Base-by-base conservation (phyloP, 1,284 basidiomycete genomes). In the Marasmius fiardii region DNA sequence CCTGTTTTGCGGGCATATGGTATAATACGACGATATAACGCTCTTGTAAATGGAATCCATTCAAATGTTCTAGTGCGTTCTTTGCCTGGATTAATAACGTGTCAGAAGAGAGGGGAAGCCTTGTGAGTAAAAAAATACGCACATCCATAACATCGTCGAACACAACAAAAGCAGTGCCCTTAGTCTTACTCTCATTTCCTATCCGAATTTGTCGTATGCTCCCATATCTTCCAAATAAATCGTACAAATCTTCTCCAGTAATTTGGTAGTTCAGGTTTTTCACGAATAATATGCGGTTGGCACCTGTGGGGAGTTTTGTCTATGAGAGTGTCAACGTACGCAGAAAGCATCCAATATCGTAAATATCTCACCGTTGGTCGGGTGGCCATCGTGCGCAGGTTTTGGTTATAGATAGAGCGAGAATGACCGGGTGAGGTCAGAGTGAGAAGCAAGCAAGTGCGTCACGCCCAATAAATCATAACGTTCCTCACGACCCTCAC, bases 31-130 rank as follows among this genome's bases (percentile, higher is more conserved):
- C 93, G 56, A 99, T 96, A 73, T 99, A 99, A 33, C 97, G 87
- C 72, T 98, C 96, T 76, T 97, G 94, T 60, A 99, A 74, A 75
- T 99, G 96, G 77, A 99, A 99, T 39, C 96, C 97, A 66, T 99
- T 99, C 67, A 99, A 72, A 71, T 97, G 92, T 68, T 96, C 95
- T 55, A 97, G 85, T 0, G 96, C 96, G 67, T 95, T 95, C 74
- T 98, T 98, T 16, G 93, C 93, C 88, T 95, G 65, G 14, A 48
- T 55, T 21, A 20, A 52, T 57, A 53, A 59, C 68, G 48, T 66
- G 60, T 60, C 20, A 43, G 28, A 35, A 26, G 33, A 43, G 33
- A 23, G 51, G 51, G 14, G 51, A 8, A 37, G 5, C 6, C n/a
- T n/a, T n/a, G n/a, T n/a, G 7, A 4, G 10, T 21, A 24, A 34